Base-by-base conservation (phyloP, 73 alveolate species). In the Paramecium biaurelia region DNA sequence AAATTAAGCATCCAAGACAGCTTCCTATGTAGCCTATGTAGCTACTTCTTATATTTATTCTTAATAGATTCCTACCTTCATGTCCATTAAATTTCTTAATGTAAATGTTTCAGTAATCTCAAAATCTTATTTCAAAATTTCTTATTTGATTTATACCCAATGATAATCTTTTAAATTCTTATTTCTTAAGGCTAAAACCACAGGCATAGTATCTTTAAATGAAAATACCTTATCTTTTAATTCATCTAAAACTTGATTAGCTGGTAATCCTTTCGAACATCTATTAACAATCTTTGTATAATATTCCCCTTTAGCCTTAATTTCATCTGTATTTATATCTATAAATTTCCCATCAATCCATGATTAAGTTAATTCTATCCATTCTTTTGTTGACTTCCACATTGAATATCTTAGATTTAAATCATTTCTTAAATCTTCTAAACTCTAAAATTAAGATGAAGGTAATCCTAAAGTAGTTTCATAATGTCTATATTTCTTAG, bases 141-240 rank as follows among this genome's bases (percentile, higher is more conserved):
- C 92, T 12, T 89, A 28, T 92, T 96, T 95, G 26, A 97, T 97
- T 42, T 94, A 93, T 14, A 86, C 86, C 98, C 97, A 96, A 92
- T 97, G 99, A 15, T 92, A 38, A 5, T 85, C 93, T 41, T 92
- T 76, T 30, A 97, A 86, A 58, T 95, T 94, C 63, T 94, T 92
- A 67, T 96, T 97, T 38, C 99, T 95, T 28, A 97, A 76, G 18
- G 98, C 97, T 18, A 92, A 41, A 1, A 97, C 99, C 0, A 95
- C 97, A 49, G 99, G 99, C 97, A 97, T 93, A 11, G 99, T 95
- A 26, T 93, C 85, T 57, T 95, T 96, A 87, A 96, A 94, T 26
- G 84, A 95, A 32, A 93, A 97, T 23, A 96, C 98, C 43, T 57
- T 43, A 0, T 93, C 95, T 76, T 85, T 96, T 72, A 97, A 93